Conservation (phyloP, 106 monocot species). For the Phalaenopsis equestris region DNA sequence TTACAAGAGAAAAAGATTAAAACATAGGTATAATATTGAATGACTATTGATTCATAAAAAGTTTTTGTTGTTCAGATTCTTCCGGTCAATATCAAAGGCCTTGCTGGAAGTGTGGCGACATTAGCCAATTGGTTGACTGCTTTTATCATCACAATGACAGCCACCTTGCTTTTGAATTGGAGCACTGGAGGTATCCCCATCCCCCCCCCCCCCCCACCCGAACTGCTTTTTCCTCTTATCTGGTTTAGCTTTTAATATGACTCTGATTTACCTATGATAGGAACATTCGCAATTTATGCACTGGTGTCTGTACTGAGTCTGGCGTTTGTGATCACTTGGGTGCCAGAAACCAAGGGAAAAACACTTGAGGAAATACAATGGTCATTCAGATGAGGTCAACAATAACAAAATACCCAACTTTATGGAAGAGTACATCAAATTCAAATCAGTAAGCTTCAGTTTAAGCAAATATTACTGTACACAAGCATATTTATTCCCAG, state of each 20-base stretch:
- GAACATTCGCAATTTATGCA: conserved; percentile 58
- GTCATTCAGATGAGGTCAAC: conserved; percentile 44
- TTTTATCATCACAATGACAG: conserved; percentile 77
- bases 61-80: conserved; percentile 35
- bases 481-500: too few species aligned
- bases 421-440: neutral
- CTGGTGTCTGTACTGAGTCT: conserved; percentile 46
- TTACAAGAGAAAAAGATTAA: too few species aligned
- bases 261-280: conserved; percentile 16
- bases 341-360: conserved; percentile 88
- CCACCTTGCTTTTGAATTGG: conserved; percentile 75
- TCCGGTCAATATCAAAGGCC: conserved; percentile 74
- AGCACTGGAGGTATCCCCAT: conserved; percentile 62
- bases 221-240: neutral
- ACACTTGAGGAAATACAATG: conserved; percentile 90
- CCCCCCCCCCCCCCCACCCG: neutral
- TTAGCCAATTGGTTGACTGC: conserved; percentile 83
- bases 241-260: neutral
- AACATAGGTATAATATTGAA: neutral
- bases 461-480: too few species aligned
- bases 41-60: neutral
- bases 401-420: neutral
- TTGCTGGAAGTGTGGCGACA: conserved; percentile 82
- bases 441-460: neutral
- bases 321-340: conserved; percentile 66